Percentiles rank a stretch among this genome's conserved stretches.
phyloP scores from a whole-genome alignment of 768 basidiomycete species.

The Pleurotus tuber-regium region DNA sequence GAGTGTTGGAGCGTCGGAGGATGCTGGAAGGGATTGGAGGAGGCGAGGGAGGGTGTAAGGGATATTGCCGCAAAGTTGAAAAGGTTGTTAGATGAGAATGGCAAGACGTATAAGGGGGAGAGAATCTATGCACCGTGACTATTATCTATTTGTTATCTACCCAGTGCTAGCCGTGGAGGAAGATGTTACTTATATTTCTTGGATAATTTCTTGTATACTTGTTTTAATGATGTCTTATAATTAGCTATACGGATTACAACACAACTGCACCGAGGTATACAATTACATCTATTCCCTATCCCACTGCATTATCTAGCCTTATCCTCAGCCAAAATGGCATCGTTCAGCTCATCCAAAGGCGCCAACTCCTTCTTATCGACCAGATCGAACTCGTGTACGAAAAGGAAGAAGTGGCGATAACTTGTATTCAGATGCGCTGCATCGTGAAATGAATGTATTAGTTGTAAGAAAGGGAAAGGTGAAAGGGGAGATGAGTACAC shows the following conservation, averaged over 20 bases:
- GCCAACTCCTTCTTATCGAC: constrained; percentile 97
- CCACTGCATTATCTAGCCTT: constrained; percentile 32
- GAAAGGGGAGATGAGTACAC: constrained; percentile 14
- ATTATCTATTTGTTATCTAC: background rate
- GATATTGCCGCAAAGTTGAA: constrained; percentile 62
- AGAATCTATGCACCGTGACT: constrained; percentile 12
- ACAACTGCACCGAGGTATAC: background rate
- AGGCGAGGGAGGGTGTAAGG: constrained; percentile 60
- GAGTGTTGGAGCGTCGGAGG: constrained; percentile 79
- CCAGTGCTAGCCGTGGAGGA: too few species aligned
- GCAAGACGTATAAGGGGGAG: constrained; percentile 44
- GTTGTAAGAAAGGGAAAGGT: background rate
- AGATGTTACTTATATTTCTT: background rate
- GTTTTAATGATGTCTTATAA: too few species aligned
- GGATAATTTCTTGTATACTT: background rate
- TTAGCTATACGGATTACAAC: background rate
- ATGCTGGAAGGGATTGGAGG: constrained; percentile 66
- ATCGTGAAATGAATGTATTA: constrained; percentile 6
- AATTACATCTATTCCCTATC: constrained; percentile 1
- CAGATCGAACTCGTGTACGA: constrained; percentile 94
- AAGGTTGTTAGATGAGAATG: constrained; percentile 53
- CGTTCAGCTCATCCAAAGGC: constrained; percentile 92
- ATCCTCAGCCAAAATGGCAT: constrained; percentile 71
- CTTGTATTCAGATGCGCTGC: constrained; percentile 98
- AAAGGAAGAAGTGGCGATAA: constrained; percentile 97